These are phyloP conservation scores for Rheum nobile DNA, from an alignment of 148 eudicot species.

Conservation along the genomic window DNA sequence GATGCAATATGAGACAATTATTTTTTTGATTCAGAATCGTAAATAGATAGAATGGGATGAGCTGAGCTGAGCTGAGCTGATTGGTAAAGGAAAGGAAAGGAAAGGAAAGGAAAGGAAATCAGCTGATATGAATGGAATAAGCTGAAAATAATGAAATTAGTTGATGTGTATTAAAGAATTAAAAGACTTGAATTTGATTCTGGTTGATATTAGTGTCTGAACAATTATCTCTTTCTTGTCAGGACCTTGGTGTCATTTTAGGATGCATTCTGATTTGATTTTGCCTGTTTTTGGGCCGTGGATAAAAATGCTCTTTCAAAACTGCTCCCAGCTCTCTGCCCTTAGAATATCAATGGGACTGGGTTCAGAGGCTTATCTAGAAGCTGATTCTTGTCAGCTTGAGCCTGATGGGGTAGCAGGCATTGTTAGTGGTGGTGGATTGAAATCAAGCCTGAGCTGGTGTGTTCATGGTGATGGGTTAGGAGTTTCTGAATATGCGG, in stretches of 20 bases:
- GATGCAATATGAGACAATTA: neutral
- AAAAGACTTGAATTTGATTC: neutral
- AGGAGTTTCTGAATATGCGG: slow-evolving; percentile 31
- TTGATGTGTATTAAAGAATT: neutral
- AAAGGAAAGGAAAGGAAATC: neutral
- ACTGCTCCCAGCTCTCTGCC: slow-evolving; percentile 35
- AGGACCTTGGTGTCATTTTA: neutral
- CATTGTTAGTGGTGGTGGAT: slow-evolving; percentile 29
- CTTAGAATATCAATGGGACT: slow-evolving; percentile 35
- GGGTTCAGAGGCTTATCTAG: slow-evolving; percentile 54
- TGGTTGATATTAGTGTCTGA: neutral
- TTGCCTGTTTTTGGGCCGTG: neutral
- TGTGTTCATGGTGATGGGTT: slow-evolving; percentile 27
- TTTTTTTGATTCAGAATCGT: neutral
- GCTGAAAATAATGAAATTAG: neutral
- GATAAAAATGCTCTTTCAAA: slow-evolving; percentile 24
- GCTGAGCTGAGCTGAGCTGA: no score
- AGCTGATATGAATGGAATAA: neutral
- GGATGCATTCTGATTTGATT: neutral
- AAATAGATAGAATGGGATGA: neutral
- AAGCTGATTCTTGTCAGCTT: slow-evolving; percentile 54
- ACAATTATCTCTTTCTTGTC: neutral
- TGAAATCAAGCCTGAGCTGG: slow-evolving; percentile 25
- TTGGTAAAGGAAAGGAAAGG: no score
- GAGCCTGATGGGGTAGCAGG: slow-evolving; percentile 35